These are phyloP conservation scores for Erucastrum elatum DNA, from an alignment of 345 rosid species.

Conservation along the genomic window DNA sequence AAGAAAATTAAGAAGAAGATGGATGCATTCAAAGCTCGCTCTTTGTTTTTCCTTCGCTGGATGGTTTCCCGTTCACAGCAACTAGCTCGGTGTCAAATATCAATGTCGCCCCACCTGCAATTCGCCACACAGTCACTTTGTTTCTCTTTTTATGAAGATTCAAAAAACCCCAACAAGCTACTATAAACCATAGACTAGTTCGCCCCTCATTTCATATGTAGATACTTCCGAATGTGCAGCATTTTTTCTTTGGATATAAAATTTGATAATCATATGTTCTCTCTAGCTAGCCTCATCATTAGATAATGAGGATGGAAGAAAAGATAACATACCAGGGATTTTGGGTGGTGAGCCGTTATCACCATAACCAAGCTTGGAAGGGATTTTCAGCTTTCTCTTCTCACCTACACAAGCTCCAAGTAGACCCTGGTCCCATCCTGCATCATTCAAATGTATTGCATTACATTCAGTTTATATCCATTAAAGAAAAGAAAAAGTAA, in stretches of 20 bases:
- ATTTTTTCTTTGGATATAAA: not conserved
- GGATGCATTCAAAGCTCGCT: conserved; percentile 32
- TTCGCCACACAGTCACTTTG: not conserved
- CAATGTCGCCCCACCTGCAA: conserved; percentile 87
- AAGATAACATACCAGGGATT: conserved; percentile 65
- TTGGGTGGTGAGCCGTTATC: conserved; percentile 90
- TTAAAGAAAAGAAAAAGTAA: not conserved
- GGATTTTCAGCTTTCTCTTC: conserved; percentile 92
- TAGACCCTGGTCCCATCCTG: conserved; percentile 99
- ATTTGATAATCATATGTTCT: conserved; percentile 9
- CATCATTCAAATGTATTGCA: not conserved
- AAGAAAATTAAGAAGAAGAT: not conserved
- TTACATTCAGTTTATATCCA: not conserved
- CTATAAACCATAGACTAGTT: not conserved
- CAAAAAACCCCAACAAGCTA: not conserved
- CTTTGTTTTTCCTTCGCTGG: conserved; percentile 39
- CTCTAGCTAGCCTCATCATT: not conserved
- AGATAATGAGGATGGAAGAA: not conserved
- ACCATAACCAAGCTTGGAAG: conserved; percentile 92
- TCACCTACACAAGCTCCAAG: conserved; percentile 88
- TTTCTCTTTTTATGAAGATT: not conserved
- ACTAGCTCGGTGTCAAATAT: conserved; percentile 91
- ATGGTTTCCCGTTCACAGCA: conserved; percentile 70
- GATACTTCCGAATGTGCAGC: not conserved
- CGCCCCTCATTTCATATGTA: not conserved